Percentiles rank a stretch among this genome's conserved stretches.
phyloP scores from a whole-genome alignment of 75 land plant genomes.

The Cryptomeria japonica region DNA sequence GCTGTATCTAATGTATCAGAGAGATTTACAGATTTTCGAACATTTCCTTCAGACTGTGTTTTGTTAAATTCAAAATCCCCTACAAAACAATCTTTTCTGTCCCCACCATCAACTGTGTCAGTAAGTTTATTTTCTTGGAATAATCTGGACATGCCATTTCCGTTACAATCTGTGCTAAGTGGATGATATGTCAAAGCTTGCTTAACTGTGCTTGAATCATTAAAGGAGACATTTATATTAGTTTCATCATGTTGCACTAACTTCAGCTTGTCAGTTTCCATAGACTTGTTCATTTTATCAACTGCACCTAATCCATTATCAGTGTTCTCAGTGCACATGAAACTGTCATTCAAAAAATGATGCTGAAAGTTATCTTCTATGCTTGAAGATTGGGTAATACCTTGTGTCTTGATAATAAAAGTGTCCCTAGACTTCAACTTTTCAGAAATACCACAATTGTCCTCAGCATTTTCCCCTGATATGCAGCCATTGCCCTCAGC shows the following conservation, averaged over 20 bases:
- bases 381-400: neutral
- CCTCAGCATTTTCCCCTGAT: neutral
- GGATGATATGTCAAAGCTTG: neutral
- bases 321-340: neutral
- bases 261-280: neutral
- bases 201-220: neutral
- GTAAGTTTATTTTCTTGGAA: neutral
- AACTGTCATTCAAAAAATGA: neutral
- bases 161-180: neutral
- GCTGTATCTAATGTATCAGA: conserved; percentile 74
- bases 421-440: neutral
- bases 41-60: conserved; percentile 54
- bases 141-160: neutral
- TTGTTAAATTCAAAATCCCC: conserved; percentile 31
- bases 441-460: neutral
- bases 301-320: neutral
- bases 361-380: neutral
- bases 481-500: neutral
- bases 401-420: neutral
- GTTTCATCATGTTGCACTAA: conserved; percentile 4
- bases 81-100: conserved; percentile 23
- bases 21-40: conserved; percentile 37
- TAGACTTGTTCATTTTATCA: neutral
- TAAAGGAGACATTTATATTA: neutral
- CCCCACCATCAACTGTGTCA: neutral